Conservation (phyloP, 1,284 basidiomycete genomes). For the Cystobasidium slooffiae region DNA sequence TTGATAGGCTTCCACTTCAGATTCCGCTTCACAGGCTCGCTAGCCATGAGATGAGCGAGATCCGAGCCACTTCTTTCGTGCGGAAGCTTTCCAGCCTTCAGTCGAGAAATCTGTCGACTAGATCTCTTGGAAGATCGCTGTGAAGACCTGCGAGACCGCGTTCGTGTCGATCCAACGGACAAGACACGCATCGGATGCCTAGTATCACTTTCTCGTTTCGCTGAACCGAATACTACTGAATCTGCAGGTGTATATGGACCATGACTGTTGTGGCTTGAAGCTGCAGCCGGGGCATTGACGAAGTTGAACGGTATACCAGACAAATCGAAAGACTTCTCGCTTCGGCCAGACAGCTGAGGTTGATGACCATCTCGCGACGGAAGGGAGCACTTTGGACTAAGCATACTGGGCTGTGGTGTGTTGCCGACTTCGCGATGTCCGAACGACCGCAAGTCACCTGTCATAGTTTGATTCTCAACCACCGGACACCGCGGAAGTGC, state of each 20-base stretch:
- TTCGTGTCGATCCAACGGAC: background rate
- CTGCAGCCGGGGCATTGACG: background rate
- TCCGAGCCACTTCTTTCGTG: background rate
- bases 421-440: background rate
- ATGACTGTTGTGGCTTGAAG: background rate
- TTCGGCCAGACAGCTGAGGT: background rate
- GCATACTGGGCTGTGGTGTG: constrained; percentile 7
- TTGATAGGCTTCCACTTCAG: constrained; percentile 30
- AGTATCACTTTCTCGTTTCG: too few relatives aligned
- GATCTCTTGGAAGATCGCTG: too few relatives aligned
- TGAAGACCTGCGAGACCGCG: too few relatives aligned
- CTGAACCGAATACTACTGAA: background rate
- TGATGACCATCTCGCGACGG: background rate
- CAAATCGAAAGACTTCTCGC: constrained; percentile 30
- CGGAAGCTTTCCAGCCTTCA: background rate
- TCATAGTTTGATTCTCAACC: too few relatives aligned
- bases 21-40: background rate
- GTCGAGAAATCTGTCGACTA: background rate
- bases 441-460: too few relatives aligned
- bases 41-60: background rate
- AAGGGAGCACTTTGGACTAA: background rate
- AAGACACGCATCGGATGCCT: background rate
- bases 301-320: constrained; percentile 14
- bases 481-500: too few relatives aligned
- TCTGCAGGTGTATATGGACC: background rate